A percentile compares a stretch with the other conserved stretches of the same genome.
Conservation (phyloP, 108 stramenopile genomes). For the Asterionellopsis glacialis region DNA sequence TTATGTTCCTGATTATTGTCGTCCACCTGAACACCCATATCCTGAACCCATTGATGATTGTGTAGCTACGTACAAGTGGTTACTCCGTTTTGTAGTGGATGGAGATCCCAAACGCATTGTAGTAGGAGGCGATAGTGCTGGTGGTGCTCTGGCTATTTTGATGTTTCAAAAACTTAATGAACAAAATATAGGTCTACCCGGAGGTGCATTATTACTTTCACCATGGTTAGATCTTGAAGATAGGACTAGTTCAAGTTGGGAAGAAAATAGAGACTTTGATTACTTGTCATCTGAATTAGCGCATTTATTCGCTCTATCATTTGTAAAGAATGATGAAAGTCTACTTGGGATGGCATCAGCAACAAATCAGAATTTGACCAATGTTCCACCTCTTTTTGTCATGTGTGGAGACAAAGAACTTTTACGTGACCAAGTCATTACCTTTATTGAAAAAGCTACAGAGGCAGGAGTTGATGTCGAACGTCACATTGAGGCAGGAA, state of each 20-base stretch:
- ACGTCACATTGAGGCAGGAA: not conserved
- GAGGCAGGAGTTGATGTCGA: not conserved
- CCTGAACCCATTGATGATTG: slow-evolving; percentile 1
- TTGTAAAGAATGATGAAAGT: too few relatives aligned
- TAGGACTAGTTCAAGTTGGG: not conserved
- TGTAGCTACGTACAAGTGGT: not conserved
- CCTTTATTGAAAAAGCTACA: not conserved
- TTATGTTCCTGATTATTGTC: not conserved
- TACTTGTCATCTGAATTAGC: not conserved
- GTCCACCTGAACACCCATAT: slow-evolving; percentile 1
- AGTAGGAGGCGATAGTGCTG: not conserved
- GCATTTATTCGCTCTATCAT: not conserved
- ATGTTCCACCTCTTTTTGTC: not conserved
- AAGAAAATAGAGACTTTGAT: not conserved
- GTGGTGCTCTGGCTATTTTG: not conserved
- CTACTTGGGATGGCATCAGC: not conserved
- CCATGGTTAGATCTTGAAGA: not conserved
- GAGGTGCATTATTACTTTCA: not conserved
- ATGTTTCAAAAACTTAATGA: not conserved
- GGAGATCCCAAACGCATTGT: not conserved
- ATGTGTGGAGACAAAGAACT: not conserved
- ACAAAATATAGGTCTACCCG: not conserved
- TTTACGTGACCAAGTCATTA: not conserved
- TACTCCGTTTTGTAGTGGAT: not conserved
- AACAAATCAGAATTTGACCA: not conserved